Base-by-base conservation (phyloP, 176 grass and related monocot species). In the Eragrostis nindensis region DNA sequence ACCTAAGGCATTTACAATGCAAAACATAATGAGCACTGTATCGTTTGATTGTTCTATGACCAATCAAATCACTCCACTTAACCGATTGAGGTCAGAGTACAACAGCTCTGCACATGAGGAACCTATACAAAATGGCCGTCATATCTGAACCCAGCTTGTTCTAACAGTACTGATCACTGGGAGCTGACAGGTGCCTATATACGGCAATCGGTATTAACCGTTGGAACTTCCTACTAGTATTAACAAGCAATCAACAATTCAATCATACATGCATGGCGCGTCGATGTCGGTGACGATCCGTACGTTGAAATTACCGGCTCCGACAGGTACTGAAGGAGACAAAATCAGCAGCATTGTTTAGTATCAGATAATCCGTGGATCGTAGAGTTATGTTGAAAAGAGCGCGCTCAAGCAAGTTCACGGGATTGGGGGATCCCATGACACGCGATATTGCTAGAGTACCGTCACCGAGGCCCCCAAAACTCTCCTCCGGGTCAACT, bases 401-500 rank as follows among this genome's bases (percentile, higher is more conserved):
- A 8, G 43, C 27, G 43, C 42, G 16, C 76, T 22, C 44, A 85
- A 48, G 82, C 76, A 81, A 81, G 77, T 10, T 85, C 82, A 55
- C 82, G 21, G 76, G 77, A 89, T 71, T 76, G 70, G 40, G 62
- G 54, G 59, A 70, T 50, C 62, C 74, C 25, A 40, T 6, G n/a
- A n/a, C n/a, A n/a, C n/a, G n/a, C n/a, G 57, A 54, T 22, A 14
- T 44, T 30, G 52, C 11, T n/a, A 56, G 19, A 45, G 68, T 60
- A 32, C 46, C 68, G 41, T 86, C 52, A 44, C 54, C 30, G 8
- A 82, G 59, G 60, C 70, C 61, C n/a, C 9, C n/a, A 30, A 36
- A 48, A 48, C 21, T 21, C 74, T 52, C 50, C 42, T 36, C 52
- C 69, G 30, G 62, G 70, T 88, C 86, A 88, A 80, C 75, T 62